Conservation (phyloP, 1,284 basidiomycete genomes). For the Trichosporon faecale region DNA sequence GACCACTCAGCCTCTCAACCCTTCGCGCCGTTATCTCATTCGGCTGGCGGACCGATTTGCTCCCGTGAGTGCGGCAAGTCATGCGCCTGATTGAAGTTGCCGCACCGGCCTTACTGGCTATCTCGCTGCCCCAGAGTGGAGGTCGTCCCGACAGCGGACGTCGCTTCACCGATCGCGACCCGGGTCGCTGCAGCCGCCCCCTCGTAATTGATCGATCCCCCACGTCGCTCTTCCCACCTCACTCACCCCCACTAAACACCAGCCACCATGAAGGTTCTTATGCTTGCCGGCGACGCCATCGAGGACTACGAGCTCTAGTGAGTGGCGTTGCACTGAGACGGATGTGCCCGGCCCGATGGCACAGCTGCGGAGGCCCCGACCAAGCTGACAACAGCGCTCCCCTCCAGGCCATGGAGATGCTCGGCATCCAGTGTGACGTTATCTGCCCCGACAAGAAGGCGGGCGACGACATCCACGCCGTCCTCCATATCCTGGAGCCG, state of each 20-base stretch:
- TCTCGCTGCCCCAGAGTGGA: neutral
- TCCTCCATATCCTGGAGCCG: slow-evolving; percentile 25
- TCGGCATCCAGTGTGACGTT: slow-evolving; percentile 26
- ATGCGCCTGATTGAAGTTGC: neutral
- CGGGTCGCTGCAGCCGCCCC: neutral
- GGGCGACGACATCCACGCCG: slow-evolving; percentile 22
- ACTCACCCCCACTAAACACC: neutral
- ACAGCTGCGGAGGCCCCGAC: too few species aligned
- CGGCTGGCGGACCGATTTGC: neutral
- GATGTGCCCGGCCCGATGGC: too few species aligned
- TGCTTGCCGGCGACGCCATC: slow-evolving; percentile 25
- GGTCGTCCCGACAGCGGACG: neutral
- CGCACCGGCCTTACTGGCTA: neutral
- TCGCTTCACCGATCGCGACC: neutral
- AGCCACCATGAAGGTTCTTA: slow-evolving; percentile 19
- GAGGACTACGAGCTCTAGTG: slow-evolving; percentile 28
- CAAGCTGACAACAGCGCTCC: slow-evolving; percentile 12
- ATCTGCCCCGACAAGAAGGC: slow-evolving; percentile 25
- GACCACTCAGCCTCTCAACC: too few species aligned
- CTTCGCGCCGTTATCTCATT: neutral
- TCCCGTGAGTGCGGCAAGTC: neutral
- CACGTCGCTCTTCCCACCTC: neutral
- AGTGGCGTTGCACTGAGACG: neutral
- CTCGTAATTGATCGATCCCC: neutral
- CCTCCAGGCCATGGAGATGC: slow-evolving; percentile 26